Percentiles rank a stretch among this genome's conserved stretches.
Evolutionary conservation across 2,329 filamentous ascomycete species (phyloP).

Genomic region (Biscogniauxia sp.): DNA sequence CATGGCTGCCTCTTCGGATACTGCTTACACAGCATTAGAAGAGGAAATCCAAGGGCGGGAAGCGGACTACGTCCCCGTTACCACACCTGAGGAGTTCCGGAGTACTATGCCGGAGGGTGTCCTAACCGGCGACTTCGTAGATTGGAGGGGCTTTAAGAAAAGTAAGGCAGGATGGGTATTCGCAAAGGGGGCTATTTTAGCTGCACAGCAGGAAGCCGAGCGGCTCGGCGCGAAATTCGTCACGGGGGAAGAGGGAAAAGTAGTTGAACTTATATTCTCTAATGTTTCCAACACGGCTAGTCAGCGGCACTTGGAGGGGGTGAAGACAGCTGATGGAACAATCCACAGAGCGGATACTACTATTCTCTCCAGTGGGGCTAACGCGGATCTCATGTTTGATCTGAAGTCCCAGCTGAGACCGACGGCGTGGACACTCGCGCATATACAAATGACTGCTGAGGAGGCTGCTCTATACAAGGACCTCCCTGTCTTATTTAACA

Average conservation of each 20-base stretch:
- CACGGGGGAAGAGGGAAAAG: slow-evolving; percentile 37
- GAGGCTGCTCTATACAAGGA: slow-evolving; percentile 45
- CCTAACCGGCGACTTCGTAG: slow-evolving; percentile 46
- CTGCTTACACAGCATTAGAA: slow-evolving; percentile 13
- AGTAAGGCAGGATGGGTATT: slow-evolving; percentile 52
- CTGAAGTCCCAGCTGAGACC: slow-evolving; percentile 51
- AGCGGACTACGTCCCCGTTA: slow-evolving; percentile 30
- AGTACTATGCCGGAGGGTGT: slow-evolving; percentile 51
- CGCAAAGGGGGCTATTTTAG: slow-evolving; percentile 46
- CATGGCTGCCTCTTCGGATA: slow-evolving; percentile 22
- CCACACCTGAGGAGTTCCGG: slow-evolving; percentile 44
- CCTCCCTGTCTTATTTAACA: slow-evolving; percentile 48
- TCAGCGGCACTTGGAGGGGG: slow-evolving; percentile 39
- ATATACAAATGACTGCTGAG: slow-evolving; percentile 45
- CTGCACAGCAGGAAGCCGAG: slow-evolving; percentile 43
- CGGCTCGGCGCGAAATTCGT: slow-evolving; percentile 47
- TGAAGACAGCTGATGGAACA: slow-evolving; percentile 40
- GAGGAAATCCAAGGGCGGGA: slow-evolving; percentile 18
- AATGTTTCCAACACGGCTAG: slow-evolving; percentile 14
- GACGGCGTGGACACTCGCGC: slow-evolving; percentile 52
- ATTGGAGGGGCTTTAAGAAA: slow-evolving; percentile 50
- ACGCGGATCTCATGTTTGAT: slow-evolving; percentile 45
- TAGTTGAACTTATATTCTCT: slow-evolving; percentile 39
- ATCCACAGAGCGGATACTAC: slow-evolving; percentile 41
- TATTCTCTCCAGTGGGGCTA: slow-evolving; percentile 49